Conservation (phyloP, 164 flowering plant genomes). For the Stephania japonica region DNA sequence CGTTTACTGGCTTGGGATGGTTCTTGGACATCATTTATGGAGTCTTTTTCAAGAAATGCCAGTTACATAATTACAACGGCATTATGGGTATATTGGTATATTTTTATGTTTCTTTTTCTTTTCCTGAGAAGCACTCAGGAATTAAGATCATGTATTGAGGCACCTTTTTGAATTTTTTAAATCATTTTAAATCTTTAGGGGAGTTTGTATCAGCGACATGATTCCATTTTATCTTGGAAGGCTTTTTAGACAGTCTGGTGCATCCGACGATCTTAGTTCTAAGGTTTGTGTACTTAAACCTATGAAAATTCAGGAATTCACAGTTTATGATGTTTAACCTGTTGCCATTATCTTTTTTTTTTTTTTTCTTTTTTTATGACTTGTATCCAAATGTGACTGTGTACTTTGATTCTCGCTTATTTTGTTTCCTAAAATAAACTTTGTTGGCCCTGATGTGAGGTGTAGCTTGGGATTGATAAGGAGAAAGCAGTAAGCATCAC, state of each 20-base stretch:
- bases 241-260: slow-evolving; percentile 57
- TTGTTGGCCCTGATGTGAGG: slow-evolving; percentile 7
- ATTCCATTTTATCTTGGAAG: slow-evolving; percentile 82
- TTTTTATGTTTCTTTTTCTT: slow-evolving; percentile 9
- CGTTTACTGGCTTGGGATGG: slow-evolving; percentile 62
- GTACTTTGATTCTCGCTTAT: background rate
- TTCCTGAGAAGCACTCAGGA: background rate
- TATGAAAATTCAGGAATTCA: background rate
- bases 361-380: background rate
- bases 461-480: slow-evolving; percentile 69
- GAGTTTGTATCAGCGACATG: slow-evolving; percentile 84
- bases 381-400: background rate
- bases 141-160: background rate
- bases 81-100: slow-evolving; percentile 83
- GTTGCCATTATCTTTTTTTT: background rate
- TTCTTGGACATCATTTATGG: slow-evolving; percentile 61
- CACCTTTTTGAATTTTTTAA: slow-evolving; percentile 8
- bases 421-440: background rate
- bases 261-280: slow-evolving; percentile 62
- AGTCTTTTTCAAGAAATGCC: slow-evolving; percentile 64
- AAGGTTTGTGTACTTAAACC: slow-evolving; percentile 42
- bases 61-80: slow-evolving; percentile 70
- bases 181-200: slow-evolving; percentile 38
- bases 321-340: background rate
- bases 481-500: slow-evolving; percentile 54